phyloP scores from a whole-genome alignment of 108 stramenopile species.

The Nitzschia sp. region DNA sequence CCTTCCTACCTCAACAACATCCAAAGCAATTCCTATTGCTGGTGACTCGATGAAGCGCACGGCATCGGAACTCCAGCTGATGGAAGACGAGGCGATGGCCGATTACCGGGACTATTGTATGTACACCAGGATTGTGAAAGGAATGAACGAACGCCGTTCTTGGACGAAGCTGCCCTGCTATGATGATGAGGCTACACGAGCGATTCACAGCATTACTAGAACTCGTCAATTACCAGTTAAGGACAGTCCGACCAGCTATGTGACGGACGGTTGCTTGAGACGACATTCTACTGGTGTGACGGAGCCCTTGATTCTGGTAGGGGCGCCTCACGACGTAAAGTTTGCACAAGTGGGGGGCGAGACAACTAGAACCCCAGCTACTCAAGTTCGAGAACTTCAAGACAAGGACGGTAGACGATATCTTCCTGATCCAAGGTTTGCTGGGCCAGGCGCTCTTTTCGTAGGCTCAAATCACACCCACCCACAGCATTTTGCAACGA shows the following conservation, averaged over 20 bases:
- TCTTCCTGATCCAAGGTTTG: too few species aligned
- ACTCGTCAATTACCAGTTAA: neutral
- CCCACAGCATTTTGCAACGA: too few species aligned
- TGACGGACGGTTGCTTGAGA: neutral
- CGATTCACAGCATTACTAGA: neutral
- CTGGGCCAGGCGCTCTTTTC: too few species aligned
- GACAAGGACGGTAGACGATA: too few species aligned
- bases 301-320: too few species aligned
- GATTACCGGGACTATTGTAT: slow-evolving; percentile 50
- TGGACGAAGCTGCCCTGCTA: neutral
- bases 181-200: neutral
- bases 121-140: slow-evolving; percentile 43
- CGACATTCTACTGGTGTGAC: too few species aligned
- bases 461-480: too few species aligned
- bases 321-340: too few species aligned
- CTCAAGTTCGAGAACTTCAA: too few species aligned
- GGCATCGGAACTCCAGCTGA: slow-evolving; percentile 38
- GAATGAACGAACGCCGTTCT: slow-evolving; percentile 21
- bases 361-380: too few species aligned
- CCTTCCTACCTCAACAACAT: slow-evolving; percentile 2
- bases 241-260: neutral
- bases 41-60: slow-evolving; percentile 19
- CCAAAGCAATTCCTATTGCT: slow-evolving; percentile 12
- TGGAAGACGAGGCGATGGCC: slow-evolving; percentile 48
- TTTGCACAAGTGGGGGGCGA: too few species aligned